Evolutionary conservation across 805 yeast genomes (phyloP), one percentile per base, ranked within the genome.

Genomic region (Metschnikowia arizonensis): DNA sequence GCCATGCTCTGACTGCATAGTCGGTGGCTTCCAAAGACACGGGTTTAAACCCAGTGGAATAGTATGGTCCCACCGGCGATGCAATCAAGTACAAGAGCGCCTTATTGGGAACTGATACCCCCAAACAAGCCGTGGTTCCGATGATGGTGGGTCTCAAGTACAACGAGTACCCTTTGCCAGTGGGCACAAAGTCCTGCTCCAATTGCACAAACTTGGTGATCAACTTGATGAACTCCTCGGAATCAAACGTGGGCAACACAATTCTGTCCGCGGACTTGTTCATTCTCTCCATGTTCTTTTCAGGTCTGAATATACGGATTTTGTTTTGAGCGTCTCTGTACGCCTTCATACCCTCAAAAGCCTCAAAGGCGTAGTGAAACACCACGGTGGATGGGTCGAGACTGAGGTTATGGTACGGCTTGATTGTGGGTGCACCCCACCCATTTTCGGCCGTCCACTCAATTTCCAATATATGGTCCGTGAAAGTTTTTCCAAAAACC

Each of bases 1-100:
- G 98, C 98, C 98, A 91, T 25, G 99, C 98, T 74, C 99, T 86
- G 28, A 90, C 90, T 41, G 96, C 96, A 58, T 87, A 82, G 63
- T 88, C 96, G 29, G 97, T 90, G 55, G 98, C 97, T 72, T 91
- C 97, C 53, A 93, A 77, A 50, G 80, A 76, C 44, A 93, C 96
- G 33, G 98, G 97, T 71, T 90, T 89, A 81, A 91, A 91, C 15
- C 98, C 97, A 15, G 96, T 85, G 60, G 56, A 48, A 43, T 53
- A 88, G 78, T 91, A 93, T 21, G 98, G 97, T 41, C 98, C 98
- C 25, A 91, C 98, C 24, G 98, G 98, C 14, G 96, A 88, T 35
- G 91, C 85, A 65, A 91, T 90, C 37, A 90, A 88, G 63, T 72
- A 93, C 53, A 91, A 69, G 49, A 88, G 72, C 10, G 98, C 97